These are phyloP conservation scores for Aspergillus nanangensis DNA, from an alignment of 495 filamentous ascomycete genomes.

Conservation along the genomic window DNA sequence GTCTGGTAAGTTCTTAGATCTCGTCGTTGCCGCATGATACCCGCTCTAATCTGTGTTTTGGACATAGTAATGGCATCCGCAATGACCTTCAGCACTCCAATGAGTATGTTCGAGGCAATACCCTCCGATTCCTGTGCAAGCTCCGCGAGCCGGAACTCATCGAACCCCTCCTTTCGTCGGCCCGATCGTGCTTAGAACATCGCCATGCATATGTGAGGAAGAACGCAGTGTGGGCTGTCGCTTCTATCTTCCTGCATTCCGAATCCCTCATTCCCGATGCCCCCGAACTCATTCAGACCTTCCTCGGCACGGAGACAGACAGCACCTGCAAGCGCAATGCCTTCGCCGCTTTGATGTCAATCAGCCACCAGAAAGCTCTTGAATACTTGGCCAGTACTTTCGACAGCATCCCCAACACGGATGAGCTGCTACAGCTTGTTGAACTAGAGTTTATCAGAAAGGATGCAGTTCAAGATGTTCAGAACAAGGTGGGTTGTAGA, in stretches of 20 bases:
- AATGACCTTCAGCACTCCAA: constrained; percentile 97
- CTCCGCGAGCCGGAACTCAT: constrained; percentile 93
- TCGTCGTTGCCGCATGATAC: not conserved
- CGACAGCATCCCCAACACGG: constrained; percentile 88
- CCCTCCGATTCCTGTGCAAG: constrained; percentile 94
- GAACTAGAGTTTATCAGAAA: constrained; percentile 97
- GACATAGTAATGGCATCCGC: constrained; percentile 84
- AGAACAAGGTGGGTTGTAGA: constrained; percentile 70
- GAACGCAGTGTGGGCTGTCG: constrained; percentile 91
- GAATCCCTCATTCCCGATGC: constrained; percentile 93
- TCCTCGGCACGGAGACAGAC: constrained; percentile 89
- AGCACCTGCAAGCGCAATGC: constrained; percentile 97
- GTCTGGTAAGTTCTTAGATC: constrained; percentile 69
- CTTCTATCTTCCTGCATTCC: constrained; percentile 89
- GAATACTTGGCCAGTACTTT: constrained; percentile 89
- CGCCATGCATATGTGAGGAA: constrained; percentile 97
- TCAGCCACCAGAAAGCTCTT: constrained; percentile 89
- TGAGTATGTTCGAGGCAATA: constrained; percentile 97
- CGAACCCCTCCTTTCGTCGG: constrained; percentile 89
- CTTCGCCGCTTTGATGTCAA: constrained; percentile 83
- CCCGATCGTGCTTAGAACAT: constrained; percentile 87
- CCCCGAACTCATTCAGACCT: constrained; percentile 83
- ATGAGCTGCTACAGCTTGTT: constrained; percentile 88
- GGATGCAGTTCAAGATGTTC: constrained; percentile 89
- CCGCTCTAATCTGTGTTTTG: constrained; percentile 15